Evolutionary conservation across 1,284 basidiomycete species (phyloP).

Genomic region (Leccinum pachyderme): DNA sequence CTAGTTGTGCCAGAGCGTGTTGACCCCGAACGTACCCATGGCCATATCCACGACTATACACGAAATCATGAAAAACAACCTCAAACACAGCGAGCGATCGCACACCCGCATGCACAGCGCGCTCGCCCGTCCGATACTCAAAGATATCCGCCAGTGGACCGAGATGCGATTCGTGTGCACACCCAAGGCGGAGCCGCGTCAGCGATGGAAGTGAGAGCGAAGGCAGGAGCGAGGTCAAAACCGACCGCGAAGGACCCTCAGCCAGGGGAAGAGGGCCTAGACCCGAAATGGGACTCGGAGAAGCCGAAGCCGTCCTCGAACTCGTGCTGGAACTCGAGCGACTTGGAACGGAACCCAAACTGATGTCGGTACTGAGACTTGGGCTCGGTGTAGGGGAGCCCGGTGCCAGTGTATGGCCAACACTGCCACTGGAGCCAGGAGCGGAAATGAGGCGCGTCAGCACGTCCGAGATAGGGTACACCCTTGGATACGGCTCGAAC

Average conservation of each 20-base stretch:
- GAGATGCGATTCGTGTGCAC: conserved; percentile 23
- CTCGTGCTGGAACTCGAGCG: background rate
- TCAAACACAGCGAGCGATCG: conserved; percentile 19
- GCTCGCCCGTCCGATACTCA: conserved; percentile 15
- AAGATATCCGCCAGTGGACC: conserved; percentile 17
- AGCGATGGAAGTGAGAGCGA: conserved; percentile 16
- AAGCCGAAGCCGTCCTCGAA: background rate
- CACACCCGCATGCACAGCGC: conserved; percentile 12
- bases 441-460: conserved; percentile 11
- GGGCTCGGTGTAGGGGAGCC: background rate
- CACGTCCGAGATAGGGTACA: conserved; percentile 16
- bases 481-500: conserved; percentile 26
- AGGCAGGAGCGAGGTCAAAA: background rate
- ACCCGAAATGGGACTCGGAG: background rate
- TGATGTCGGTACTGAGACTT: background rate
- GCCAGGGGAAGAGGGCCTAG: background rate
- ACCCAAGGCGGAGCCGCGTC: conserved; percentile 19
- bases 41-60: conserved; percentile 9
- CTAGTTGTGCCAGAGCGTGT: background rate
- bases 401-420: background rate
- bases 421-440: background rate
- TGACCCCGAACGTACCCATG: background rate
- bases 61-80: conserved; percentile 28
- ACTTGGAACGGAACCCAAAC: background rate
- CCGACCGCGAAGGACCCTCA: background rate